phyloP scores from a whole-genome alignment of 306 rosid genomes.

The Crotalaria pallida region DNA sequence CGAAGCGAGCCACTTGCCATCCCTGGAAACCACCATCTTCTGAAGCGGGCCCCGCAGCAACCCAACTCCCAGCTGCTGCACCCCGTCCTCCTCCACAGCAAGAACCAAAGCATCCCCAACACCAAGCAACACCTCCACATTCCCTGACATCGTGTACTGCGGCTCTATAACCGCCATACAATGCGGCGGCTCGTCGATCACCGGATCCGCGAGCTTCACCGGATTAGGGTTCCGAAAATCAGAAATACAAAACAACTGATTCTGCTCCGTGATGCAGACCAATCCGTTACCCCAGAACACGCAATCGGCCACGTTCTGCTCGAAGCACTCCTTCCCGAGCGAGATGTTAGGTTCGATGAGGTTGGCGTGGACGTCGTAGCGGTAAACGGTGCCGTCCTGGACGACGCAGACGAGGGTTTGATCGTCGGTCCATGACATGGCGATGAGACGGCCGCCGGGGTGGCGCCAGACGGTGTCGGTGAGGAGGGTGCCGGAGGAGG shows the following conservation, averaged over 20 bases:
- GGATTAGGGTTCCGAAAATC: slow-evolving; percentile 66
- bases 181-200: slow-evolving; percentile 62
- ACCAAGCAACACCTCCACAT: slow-evolving; percentile 84
- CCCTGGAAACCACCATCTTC: slow-evolving; percentile 85
- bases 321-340: slow-evolving; percentile 78
- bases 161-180: slow-evolving; percentile 97
- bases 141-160: slow-evolving; percentile 84
- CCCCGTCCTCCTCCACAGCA: slow-evolving; percentile 86
- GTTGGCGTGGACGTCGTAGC: slow-evolving; percentile 64
- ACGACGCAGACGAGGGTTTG: slow-evolving; percentile 75
- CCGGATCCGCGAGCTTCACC: slow-evolving; percentile 70
- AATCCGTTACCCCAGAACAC: slow-evolving; percentile 85
- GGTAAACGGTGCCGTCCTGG: slow-evolving; percentile 87
- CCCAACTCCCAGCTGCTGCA: slow-evolving; percentile 66
- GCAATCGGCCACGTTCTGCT: slow-evolving; percentile 79
- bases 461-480: slow-evolving; percentile 84
- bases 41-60: slow-evolving; percentile 73
- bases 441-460: slow-evolving; percentile 78
- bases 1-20: slow-evolving; percentile 92
- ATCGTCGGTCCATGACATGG: slow-evolving; percentile 83
- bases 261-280: slow-evolving; percentile 71
- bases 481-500: slow-evolving; percentile 59
- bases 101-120: slow-evolving; percentile 58
- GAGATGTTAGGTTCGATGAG: slow-evolving; percentile 67
- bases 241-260: slow-evolving; percentile 56